Base-by-base conservation (phyloP, 2,329 filamentous ascomycete genomes). In the Fusarium tricinctum region DNA sequence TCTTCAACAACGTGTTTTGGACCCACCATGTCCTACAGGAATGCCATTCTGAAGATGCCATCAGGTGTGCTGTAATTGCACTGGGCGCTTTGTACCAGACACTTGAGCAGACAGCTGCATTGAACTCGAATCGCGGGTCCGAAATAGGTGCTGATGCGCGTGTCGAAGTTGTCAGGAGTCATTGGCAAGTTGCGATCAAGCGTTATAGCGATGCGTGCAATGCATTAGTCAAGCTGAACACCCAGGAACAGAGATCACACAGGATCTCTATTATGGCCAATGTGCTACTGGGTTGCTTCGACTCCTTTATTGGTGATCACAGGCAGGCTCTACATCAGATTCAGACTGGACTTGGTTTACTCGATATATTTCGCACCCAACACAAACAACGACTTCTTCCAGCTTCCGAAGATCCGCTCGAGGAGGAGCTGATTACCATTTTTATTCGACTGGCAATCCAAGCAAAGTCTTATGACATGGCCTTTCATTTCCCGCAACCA, bases 1-100 rank as follows among this genome's bases (percentile, higher is more conserved):
- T 89, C 74, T 91, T 91, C 63, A 87, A 91, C 73, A 86, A 84
- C 20, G 81, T 84, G 3, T 91, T 91, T 73, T 92, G 89, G 89
- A 88, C 84, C 1, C 81, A 84, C 43, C 84, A 85, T 33, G 88
- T 91, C 3, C 76, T 91, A 12, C 86, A 88, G 69, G 88, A 89
- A 74, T 90, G 88, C 52, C 87, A 91, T 67, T 81, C 82, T 1
- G 86, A 90, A 72, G 79, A 84, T 14, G 83, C 88, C 26, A 88
- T 91, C 60, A 85, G 86, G 14, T 88, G 91, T 75, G 87, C 89
- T 13, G 88, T 91, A 12, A 83, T 91, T 23, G 89, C 89, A 8
- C 79, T 92, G 9, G 89, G 88, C 17, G 88, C 88, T 5, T 78
- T 92, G 39, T 91, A 91, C 76, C 90, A 90, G 76, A 90, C 88